phyloP scores from a whole-genome alignment of 2,329 filamentous ascomycete species.

The Trichoderma oligosporum region DNA sequence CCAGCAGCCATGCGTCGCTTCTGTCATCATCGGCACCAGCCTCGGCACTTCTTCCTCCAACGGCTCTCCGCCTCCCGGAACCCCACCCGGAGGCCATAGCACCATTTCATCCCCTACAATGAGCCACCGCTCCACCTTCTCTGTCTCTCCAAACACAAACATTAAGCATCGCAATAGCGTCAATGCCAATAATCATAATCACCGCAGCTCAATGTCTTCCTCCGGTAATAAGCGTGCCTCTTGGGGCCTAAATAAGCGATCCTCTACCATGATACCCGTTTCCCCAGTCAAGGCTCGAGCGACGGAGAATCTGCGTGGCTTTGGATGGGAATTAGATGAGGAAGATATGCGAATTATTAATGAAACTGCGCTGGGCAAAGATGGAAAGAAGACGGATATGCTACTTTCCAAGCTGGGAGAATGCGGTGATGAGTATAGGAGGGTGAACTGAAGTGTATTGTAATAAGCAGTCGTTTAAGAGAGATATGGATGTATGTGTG shows the following conservation, averaged over 20 bases:
- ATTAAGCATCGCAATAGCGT: background rate
- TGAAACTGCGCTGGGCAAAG: constrained; percentile 21
- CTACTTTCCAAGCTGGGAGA: constrained; percentile 33
- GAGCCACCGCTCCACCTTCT: background rate
- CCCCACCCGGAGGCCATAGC: background rate
- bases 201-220: background rate
- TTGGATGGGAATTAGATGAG: constrained; percentile 23
- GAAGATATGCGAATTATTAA: constrained; percentile 27
- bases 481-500: too few species aligned
- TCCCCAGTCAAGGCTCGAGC: constrained; percentile 17
- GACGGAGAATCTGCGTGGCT: constrained; percentile 24
- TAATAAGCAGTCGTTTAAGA: too few species aligned
- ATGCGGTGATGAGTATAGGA: constrained; percentile 27
- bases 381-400: constrained; percentile 23
- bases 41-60: constrained; percentile 25
- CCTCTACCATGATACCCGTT: background rate
- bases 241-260: background rate
- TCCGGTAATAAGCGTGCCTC: background rate
- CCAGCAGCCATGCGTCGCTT: constrained; percentile 45
- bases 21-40: constrained; percentile 46
- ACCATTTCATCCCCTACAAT: background rate
- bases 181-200: background rate
- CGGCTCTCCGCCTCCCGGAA: background rate
- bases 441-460: constrained; percentile 7
- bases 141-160: background rate